Percentiles rank a stretch among this genome's conserved stretches.
phyloP scores from a whole-genome alignment of 2,329 filamentous ascomycete species.

The Xylaria multiplex region DNA sequence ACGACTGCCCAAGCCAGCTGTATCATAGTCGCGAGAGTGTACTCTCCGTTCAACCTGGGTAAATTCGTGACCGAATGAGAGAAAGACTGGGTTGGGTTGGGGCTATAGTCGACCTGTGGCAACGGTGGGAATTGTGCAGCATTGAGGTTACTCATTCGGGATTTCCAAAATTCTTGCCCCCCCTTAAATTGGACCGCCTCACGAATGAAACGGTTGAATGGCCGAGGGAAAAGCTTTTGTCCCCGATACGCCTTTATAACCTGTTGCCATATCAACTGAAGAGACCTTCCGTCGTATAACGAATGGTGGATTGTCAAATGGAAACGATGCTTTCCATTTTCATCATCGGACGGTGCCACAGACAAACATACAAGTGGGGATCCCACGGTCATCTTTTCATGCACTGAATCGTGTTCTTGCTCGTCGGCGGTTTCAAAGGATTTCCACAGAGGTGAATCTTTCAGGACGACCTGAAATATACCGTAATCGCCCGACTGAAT shows the following conservation, averaged over 20 bases:
- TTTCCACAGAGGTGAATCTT: neutral
- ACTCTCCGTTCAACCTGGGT: constrained; percentile 2
- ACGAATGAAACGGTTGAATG: constrained; percentile 26
- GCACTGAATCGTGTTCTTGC: neutral
- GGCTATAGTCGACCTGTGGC: constrained; percentile 14
- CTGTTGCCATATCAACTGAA: constrained; percentile 18
- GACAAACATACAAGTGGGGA: constrained; percentile 18
- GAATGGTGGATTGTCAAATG: constrained; percentile 27
- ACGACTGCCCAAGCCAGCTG: constrained; percentile 28
- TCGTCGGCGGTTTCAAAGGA: constrained; percentile 9
- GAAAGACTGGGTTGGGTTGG: constrained; percentile 18
- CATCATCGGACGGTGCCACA: neutral
- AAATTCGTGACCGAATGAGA: neutral
- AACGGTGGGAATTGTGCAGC: constrained; percentile 16
- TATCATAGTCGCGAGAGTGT: constrained; percentile 26
- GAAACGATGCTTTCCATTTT: constrained; percentile 6
- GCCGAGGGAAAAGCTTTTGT: neutral
- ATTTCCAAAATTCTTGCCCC: constrained; percentile 10
- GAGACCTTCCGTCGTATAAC: constrained; percentile 27
- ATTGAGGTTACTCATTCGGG: too few species aligned
- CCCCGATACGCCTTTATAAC: constrained; percentile 6
- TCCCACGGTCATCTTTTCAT: constrained; percentile 15
- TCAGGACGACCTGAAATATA: constrained; percentile 30
- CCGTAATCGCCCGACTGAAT: constrained; percentile 6
- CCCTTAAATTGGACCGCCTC: constrained; percentile 7